Base-by-base conservation (phyloP, 2,329 filamentous ascomycete genomes). In the Diaporthe citrichinensis region DNA sequence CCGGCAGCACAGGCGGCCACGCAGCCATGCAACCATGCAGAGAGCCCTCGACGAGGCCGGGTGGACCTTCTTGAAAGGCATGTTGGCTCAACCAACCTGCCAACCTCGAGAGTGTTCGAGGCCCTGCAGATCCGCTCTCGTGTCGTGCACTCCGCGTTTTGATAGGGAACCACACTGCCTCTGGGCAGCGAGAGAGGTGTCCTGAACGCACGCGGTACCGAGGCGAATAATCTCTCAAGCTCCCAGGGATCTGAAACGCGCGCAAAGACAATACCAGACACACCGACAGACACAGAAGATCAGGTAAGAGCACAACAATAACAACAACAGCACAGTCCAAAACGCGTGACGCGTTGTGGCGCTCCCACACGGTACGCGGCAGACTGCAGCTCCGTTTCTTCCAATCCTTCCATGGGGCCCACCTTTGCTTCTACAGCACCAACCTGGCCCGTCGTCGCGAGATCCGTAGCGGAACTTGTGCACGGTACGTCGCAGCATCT, bases 271-370 rank as follows among this genome's bases (percentile, higher is more conserved):
- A 51, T 51, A 53, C 57, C 55, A 74, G 55, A 74, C 55, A 59
- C 65, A 69, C 73, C 53, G 65, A 74, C 73, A 71, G 36, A 53
- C 51, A 41, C 39, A 71, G 44, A 44, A 53, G 36, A 39, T 57
- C 68, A 53, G n/a, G 39, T 62, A 39, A 34, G 34, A 62, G 61
- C 31, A 59, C 53, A 75, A 68, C 36, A 73, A 62, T 31, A 67
- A 71, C 57, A 76, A 65, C 61, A 74, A 72, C 51, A 55, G 34
- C 59, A 72, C n/a, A 62, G 61, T 71, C 46, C 55, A 46, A 53
- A 69, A 73, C 75, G 75, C 69, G 65, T 68, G 39, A 41, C 75
- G 75, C 75, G 75, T 76, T 44, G 57, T 71, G 73, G 46, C 73
- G 36, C 17, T 69, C 58, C 53, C 44, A 68, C 51, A 68, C 53